Evolutionary conservation across 2,329 filamentous ascomycete species (phyloP).

Genomic region (Fonsecaea monophora): DNA sequence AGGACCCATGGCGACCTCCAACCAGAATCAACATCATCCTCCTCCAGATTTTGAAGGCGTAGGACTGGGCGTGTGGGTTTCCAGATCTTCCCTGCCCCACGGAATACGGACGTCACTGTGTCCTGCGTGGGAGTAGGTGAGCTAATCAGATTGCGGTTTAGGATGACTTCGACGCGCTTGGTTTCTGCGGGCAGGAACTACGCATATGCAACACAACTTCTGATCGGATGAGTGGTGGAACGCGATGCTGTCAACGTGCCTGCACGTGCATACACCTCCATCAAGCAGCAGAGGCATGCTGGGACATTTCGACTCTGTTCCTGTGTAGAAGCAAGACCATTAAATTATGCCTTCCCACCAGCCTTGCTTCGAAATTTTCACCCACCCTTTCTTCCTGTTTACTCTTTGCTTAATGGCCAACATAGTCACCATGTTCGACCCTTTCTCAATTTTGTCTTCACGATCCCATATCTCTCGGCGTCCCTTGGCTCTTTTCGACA

Average conservation of each 20-base stretch:
- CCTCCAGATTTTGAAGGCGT: not conserved
- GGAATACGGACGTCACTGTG: not conserved
- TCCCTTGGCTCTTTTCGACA: not conserved
- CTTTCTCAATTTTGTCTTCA: not conserved
- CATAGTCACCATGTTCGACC: not conserved
- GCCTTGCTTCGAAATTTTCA: not conserved
- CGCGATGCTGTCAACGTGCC: not conserved
- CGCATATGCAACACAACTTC: not conserved
- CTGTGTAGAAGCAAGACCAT: not conserved
- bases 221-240: not conserved
- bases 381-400: not conserved
- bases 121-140: not conserved
- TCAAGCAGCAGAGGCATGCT: not conserved
- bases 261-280: not conserved
- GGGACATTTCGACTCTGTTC: not conserved
- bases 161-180: not conserved
- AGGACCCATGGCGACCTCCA: not conserved
- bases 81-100: no score
- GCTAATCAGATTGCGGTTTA: not conserved
- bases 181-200: not conserved
- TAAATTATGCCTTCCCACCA: not conserved
- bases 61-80: not conserved
- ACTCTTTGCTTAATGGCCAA: not conserved
- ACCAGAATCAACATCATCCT: not conserved
- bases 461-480: not conserved